phyloP scores from a whole-genome alignment of 1,284 basidiomycete genomes.

The Farysia itapuensis region DNA sequence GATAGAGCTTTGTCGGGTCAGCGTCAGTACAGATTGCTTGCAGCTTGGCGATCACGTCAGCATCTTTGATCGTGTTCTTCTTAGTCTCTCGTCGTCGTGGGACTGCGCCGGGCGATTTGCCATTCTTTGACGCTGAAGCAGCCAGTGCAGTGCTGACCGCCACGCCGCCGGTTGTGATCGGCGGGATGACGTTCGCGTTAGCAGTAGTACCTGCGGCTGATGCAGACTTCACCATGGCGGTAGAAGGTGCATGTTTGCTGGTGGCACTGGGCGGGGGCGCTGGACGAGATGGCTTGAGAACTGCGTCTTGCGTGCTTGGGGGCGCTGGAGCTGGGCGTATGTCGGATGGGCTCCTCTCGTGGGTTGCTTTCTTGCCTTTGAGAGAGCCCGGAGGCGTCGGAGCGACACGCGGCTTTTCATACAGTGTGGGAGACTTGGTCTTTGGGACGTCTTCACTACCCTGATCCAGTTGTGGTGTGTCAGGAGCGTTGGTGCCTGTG shows the following conservation, averaged over 20 bases:
- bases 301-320: conserved; percentile 8
- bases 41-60: conserved; percentile 85
- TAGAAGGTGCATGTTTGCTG: neutral
- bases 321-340: conserved; percentile 12
- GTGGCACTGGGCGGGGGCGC: conserved; percentile 20
- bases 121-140: conserved; percentile 4
- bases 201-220: neutral
- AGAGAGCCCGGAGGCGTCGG: conserved; percentile 29
- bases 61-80: conserved; percentile 73
- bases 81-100: conserved; percentile 73
- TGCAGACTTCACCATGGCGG: neutral
- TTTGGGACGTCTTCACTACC: conserved; percentile 27
- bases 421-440: conserved; percentile 11
- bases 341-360: conserved; percentile 4
- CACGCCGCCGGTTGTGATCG: conserved; percentile 3
- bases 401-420: conserved; percentile 45
- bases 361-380: conserved; percentile 12
- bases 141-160: conserved; percentile 2
- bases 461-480: conserved; percentile 17
- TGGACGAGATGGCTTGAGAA: conserved; percentile 41
- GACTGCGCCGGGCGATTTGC: conserved; percentile 49
- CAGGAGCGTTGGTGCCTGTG: conserved; percentile 30
- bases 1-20: conserved; percentile 90
- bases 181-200: conserved; percentile 1
- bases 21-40: conserved; percentile 95